A percentile compares a stretch with the other conserved stretches of the same genome.
phyloP scores from a whole-genome alignment of 305 asterid species.

The Fraxinus dipetala region DNA sequence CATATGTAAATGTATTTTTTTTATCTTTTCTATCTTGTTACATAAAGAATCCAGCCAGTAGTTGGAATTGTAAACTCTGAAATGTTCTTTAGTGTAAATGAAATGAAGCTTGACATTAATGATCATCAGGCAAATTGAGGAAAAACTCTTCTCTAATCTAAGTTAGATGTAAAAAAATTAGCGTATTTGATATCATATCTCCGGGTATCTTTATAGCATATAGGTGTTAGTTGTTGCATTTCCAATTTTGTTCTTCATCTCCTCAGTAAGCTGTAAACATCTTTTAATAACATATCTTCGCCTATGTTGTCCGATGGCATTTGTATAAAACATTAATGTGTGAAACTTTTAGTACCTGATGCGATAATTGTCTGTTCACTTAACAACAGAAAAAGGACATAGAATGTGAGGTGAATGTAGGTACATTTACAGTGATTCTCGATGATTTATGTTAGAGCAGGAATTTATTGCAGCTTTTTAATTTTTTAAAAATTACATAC shows the following conservation, averaged over 20 bases:
- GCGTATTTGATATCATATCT: neutral
- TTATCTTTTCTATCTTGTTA: neutral
- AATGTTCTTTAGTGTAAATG: neutral
- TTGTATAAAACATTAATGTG: no score
- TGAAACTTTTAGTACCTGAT: no score
- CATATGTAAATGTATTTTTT: neutral
- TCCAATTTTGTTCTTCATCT: neutral
- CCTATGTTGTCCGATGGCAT: no score
- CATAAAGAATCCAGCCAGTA: neutral
- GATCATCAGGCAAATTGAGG: neutral
- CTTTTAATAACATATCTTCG: neutral
- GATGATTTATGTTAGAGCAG: neutral
- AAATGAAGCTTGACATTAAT: neutral
- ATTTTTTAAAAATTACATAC: no score
- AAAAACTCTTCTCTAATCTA: neutral
- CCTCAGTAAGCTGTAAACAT: neutral
- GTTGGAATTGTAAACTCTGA: neutral
- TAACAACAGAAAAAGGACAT: neutral
- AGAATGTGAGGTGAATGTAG: neutral
- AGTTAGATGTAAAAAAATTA: no score
- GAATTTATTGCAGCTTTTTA: neutral
- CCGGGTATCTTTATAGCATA: neutral
- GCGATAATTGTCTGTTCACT: neutral
- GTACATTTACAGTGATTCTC: neutral
- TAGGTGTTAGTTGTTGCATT: neutral